Evolutionary conservation across 1,284 basidiomycete genomes (phyloP).

Genomic region (Pseudozyma sp.): DNA sequence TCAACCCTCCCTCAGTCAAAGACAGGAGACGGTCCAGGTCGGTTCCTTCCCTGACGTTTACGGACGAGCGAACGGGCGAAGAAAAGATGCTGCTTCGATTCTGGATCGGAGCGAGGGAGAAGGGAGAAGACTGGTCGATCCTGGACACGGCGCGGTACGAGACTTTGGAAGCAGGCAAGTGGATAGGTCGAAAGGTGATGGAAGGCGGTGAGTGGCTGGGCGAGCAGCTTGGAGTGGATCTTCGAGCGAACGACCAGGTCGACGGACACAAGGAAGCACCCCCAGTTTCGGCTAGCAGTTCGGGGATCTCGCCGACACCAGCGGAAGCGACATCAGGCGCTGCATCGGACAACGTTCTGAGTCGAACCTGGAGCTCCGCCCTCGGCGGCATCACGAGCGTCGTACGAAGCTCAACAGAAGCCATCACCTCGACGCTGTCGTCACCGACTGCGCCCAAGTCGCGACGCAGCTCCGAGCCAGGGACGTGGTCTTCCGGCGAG

Average conservation of each 20-base stretch:
- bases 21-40: slow-evolving; percentile 48
- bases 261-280: slow-evolving; percentile 1
- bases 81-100: slow-evolving; percentile 61
- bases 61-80: slow-evolving; percentile 46
- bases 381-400: slow-evolving; percentile 34
- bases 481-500: slow-evolving; percentile 60
- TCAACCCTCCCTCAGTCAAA: slow-evolving; percentile 53
- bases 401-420: slow-evolving; percentile 35
- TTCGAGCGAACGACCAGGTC: neutral
- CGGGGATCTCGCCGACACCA: neutral
- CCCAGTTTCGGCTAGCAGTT: neutral
- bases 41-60: slow-evolving; percentile 41
- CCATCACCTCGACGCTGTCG: slow-evolving; percentile 27
- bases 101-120: slow-evolving; percentile 57
- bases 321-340: neutral
- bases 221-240: slow-evolving; percentile 40
- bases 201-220: slow-evolving; percentile 51
- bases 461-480: slow-evolving; percentile 34
- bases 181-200: slow-evolving; percentile 44
- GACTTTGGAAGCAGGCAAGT: slow-evolving; percentile 47
- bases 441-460: slow-evolving; percentile 19
- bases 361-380: slow-evolving; percentile 35
- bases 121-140: slow-evolving; percentile 51
- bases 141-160: slow-evolving; percentile 48
- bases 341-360: slow-evolving; percentile 17